A percentile compares a stretch with the other conserved stretches of the same genome.
Conservation (phyloP, 2,329 filamentous ascomycete species). For the Colletotrichum sojae region DNA sequence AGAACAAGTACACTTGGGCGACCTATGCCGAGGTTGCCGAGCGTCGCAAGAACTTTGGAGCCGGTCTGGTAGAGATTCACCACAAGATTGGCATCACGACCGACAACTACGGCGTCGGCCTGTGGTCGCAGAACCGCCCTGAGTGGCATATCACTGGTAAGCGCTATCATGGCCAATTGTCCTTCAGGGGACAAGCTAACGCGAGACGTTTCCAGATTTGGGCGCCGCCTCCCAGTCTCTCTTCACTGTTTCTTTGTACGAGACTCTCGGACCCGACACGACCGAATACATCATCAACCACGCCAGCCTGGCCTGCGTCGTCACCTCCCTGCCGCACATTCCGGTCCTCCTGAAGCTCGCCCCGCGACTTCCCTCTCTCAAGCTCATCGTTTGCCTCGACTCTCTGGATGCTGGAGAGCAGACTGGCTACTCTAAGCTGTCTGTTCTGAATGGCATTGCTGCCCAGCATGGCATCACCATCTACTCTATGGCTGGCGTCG, state of each 20-base stretch:
- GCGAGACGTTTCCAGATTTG: conserved; percentile 71
- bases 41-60: conserved; percentile 87
- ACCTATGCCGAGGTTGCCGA: conserved; percentile 85
- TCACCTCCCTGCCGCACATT: conserved; percentile 85
- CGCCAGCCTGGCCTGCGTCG: conserved; percentile 80
- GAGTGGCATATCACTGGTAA: conserved; percentile 88
- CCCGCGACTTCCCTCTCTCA: conserved; percentile 82
- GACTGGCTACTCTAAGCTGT: conserved; percentile 82
- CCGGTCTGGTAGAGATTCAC: conserved; percentile 87
- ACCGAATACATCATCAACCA: conserved; percentile 98
- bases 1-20: conserved; percentile 84
- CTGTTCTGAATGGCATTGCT: conserved; percentile 83
- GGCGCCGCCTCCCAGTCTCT: conserved; percentile 89
- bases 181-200: no score
- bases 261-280: conserved; percentile 91
- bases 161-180: neutral
- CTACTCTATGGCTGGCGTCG: conserved; percentile 84
- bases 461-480: conserved; percentile 82
- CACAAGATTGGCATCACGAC: conserved; percentile 74
- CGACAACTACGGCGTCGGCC: conserved; percentile 80
- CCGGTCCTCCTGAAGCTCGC: conserved; percentile 84
- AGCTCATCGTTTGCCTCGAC: conserved; percentile 91
- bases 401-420: conserved; percentile 84
- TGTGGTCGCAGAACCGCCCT: conserved; percentile 88
- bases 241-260: conserved; percentile 94